phyloP scores from a whole-genome alignment of 371 early-diverging fungal species.

The Ordospora pajunii region DNA sequence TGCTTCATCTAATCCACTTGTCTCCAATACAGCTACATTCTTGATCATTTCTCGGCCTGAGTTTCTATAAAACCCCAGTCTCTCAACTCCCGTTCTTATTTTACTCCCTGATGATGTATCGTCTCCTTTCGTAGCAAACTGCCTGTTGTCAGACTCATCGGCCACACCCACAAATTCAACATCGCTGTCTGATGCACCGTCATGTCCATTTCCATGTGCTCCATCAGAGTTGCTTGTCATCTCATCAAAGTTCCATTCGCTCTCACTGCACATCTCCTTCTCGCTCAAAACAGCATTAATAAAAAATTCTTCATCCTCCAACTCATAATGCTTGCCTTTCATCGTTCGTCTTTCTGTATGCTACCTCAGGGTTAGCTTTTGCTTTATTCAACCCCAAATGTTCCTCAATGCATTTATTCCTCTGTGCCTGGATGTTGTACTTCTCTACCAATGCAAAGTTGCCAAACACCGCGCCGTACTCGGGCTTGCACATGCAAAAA shows the following conservation, averaged over 20 bases:
- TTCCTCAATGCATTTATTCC: neutral
- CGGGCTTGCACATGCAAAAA: constrained; percentile 3
- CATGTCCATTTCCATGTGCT: neutral
- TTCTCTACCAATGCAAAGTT: constrained; percentile 5
- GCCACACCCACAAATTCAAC: constrained; percentile 9
- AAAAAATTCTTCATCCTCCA: constrained; percentile 25
- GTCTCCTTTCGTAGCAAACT: neutral
- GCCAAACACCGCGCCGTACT: constrained; percentile 1
- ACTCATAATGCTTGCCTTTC: constrained; percentile 7
- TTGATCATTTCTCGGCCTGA: neutral
- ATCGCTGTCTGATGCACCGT: neutral
- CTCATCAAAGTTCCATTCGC: neutral
- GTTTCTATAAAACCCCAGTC: neutral
- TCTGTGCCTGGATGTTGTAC: constrained; percentile 17
- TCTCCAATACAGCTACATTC: neutral
- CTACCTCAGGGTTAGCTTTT: neutral
- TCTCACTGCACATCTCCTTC: neutral
- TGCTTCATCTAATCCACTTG: neutral
- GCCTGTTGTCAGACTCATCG: neutral
- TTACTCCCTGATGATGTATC: neutral
- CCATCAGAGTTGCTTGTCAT: neutral
- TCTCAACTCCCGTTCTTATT: neutral
- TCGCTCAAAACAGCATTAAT: constrained; percentile 14
- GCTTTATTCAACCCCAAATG: neutral
- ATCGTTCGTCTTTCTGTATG: neutral